Evolutionary conservation across 2,329 filamentous ascomycete species (phyloP), one percentile per base, ranked within the genome.

Genomic region (Xylariaceae sp.): DNA sequence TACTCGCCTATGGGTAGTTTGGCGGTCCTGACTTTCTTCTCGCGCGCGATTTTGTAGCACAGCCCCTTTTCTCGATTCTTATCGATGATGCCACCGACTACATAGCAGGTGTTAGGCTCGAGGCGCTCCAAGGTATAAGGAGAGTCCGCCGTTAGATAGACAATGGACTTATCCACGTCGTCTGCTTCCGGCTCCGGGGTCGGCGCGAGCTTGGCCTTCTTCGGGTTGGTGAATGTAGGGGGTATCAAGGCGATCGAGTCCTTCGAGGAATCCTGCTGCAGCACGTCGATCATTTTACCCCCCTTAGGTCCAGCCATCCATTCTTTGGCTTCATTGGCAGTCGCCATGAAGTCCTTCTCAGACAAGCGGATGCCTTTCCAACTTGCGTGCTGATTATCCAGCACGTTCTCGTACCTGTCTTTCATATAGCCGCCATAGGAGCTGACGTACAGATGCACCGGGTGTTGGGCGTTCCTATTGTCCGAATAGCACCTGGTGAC

Each of bases 41-140:
- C 78, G 37, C 76, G 70, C 0, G 92, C 92, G 12, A 84, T 74
- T 53, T 82, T 83, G 70, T 95, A 88, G 64, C 92, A 98, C 26
- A 98, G 72, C 1, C 87, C 88, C 68, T 98, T 98, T 64, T 98
- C 83, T 31, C 92, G 78, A 63, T 98, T 98, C 66, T 89, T 89
- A 67, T 98, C 92, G 17, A 98, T 92, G 24, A 98, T 71, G 0
- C 90, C 92, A 24, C 92, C 92, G 40, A 98, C 84, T 47, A 98
- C 83, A 62, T 98, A 98, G 42, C 81, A 90, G 44, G 83, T 88
- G 64, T 92, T 83, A 1, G 89, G 87, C 59, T 89, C 88, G 30
- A 98, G 74, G 30, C 85, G 76, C 5, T 83, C 81, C 19, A 98
- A 73, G 0, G 85, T 90, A 50, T 94, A 74, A 0, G 85, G 81